Base-by-base conservation (phyloP, 768 basidiomycete genomes). In the Myochromella boudieri region DNA sequence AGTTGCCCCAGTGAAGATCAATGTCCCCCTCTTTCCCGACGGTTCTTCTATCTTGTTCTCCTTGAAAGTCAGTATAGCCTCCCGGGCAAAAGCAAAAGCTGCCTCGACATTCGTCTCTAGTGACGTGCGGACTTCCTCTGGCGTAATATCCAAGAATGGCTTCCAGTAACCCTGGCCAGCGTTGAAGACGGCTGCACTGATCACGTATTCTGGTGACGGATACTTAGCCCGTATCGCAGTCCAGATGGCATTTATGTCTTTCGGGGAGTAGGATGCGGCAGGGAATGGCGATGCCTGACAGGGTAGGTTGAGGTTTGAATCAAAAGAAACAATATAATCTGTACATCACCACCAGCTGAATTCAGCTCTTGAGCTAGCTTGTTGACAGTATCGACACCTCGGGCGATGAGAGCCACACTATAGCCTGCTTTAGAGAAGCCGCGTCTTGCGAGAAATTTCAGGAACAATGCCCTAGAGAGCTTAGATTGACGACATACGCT, bases 1-100 rank as follows among this genome's bases (percentile, higher is more conserved):
- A 6, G 87, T 88, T 1, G 87, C 87, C 0, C 86, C 85, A 0
- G 86, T 89, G 58, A 87, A 86, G 11, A 87, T 74, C 37, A 89
- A 62, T 0, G 81, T 77, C 6, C 87, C 87, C 21, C 75, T 70
- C 57, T 78, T 78, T 9, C 82, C 80, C n/a, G 61, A 62, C 1
- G 68, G 59, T 38, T 74, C 65, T n/a, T 70, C 70, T 6, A 76
- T 60, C 8, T 72, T 69, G 52, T 83, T 84, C 36, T 74, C 70
- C 58, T 82, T 81, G 64, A 87, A 81, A 1, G 75, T 70, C 24
- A 80, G 57, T 39, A 88, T 76, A 6, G 74, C 76, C 36, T 81
- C 79, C 14, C 77, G 76, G 7, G 85, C 69, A 55, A 88, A 89
- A 0, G 82, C 68, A 48, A 84, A 86, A 0, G 81, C 80, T 3